These are phyloP conservation scores for Ustilago curta DNA, from an alignment of 1,284 basidiomycete species.

Conservation along the genomic window DNA sequence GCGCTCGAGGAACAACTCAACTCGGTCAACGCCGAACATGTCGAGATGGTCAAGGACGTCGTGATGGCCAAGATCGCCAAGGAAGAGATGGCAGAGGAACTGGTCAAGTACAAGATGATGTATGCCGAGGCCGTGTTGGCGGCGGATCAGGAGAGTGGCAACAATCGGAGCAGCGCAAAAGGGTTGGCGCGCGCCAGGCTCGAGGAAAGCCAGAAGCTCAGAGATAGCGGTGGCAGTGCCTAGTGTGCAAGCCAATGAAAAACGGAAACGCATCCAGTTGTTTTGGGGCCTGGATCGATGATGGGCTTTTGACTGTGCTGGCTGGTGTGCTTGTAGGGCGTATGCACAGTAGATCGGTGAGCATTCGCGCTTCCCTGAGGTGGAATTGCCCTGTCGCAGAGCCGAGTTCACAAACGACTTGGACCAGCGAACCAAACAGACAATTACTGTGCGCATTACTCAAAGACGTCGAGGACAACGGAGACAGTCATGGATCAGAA, in stretches of 20 bases:
- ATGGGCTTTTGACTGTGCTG: too few relatives aligned
- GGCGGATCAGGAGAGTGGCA: conserved; percentile 39
- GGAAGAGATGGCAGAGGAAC: conserved; percentile 68
- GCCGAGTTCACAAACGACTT: neutral
- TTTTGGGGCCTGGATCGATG: too few relatives aligned
- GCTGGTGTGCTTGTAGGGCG: too few relatives aligned
- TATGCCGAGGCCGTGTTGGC: conserved; percentile 59
- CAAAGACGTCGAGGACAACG: too few relatives aligned
- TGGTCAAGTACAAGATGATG: conserved; percentile 67
- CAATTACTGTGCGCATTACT: too few relatives aligned
- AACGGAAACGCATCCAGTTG: too few relatives aligned
- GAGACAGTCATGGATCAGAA: neutral
- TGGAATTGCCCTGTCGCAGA: neutral
- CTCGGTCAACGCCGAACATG: conserved; percentile 62
- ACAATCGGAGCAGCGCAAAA: conserved; percentile 27
- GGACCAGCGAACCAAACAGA: neutral
- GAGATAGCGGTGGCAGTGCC: conserved; percentile 13
- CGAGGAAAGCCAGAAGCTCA: neutral
- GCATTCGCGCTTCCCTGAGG: too few relatives aligned
- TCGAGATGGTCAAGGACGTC: conserved; percentile 66
- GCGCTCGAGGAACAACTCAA: conserved; percentile 63
- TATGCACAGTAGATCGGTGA: too few relatives aligned
- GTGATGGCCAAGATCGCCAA: conserved; percentile 66
- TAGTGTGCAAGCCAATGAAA: neutral
- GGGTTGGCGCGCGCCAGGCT: conserved; percentile 3